Evolutionary conservation across 177 flowering plant species (phyloP).

Genomic region (Tripterygium wilfordii): DNA sequence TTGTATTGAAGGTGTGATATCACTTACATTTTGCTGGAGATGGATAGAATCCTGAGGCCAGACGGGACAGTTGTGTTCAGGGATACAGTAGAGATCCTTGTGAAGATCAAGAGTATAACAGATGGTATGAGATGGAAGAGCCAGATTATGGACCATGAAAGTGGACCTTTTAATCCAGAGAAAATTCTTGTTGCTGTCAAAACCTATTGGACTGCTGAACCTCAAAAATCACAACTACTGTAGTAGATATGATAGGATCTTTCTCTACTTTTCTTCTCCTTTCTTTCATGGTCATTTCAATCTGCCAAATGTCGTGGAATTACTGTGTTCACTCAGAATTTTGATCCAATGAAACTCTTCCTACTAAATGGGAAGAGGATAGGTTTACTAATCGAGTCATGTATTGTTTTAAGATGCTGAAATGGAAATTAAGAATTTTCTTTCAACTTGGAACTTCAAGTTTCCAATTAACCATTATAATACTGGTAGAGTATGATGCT

Average conservation of each 20-base stretch:
- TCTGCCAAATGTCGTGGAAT: too few species aligned
- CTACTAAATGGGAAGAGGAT: too few species aligned
- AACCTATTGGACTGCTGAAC: slow-evolving; percentile 71
- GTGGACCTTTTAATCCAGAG: slow-evolving; percentile 82
- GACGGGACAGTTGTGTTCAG: slow-evolving; percentile 87
- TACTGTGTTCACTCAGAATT: too few species aligned
- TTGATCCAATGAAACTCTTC: too few species aligned
- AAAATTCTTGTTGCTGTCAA: slow-evolving; percentile 83
- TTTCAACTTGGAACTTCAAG: too few species aligned
- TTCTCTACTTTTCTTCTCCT: background rate
- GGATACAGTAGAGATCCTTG: slow-evolving; percentile 68
- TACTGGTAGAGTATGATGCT: too few species aligned
- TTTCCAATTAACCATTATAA: too few species aligned
- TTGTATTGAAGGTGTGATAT: slow-evolving; percentile 66
- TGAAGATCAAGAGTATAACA: slow-evolving; percentile 60
- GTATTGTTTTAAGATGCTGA: too few species aligned
- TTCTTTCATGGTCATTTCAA: background rate
- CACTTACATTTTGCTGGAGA: slow-evolving; percentile 68
- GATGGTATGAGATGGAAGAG: slow-evolving; percentile 89
- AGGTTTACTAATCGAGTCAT: too few species aligned
- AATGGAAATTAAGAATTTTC: too few species aligned
- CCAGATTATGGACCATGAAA: slow-evolving; percentile 78
- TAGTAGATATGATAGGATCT: background rate
- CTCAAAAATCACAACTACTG: slow-evolving; percentile 15
- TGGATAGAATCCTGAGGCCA: slow-evolving; percentile 90